These are phyloP conservation scores for Pseudocercospora macadamiae DNA, from an alignment of 2,329 filamentous ascomycete species.

Conservation along the genomic window DNA sequence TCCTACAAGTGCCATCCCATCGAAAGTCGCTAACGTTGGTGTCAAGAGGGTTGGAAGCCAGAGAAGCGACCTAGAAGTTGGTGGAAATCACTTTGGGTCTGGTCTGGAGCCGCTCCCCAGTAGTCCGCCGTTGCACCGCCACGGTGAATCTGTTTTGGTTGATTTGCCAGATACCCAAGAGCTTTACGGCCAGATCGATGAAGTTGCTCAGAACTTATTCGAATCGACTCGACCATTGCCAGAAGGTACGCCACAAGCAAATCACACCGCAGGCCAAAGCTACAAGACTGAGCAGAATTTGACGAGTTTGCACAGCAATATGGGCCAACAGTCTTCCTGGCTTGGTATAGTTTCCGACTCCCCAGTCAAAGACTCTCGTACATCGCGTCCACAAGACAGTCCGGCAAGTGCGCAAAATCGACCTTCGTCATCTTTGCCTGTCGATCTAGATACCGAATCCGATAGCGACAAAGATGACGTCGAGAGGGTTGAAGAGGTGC, in stretches of 20 bases:
- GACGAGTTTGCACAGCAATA: neutral
- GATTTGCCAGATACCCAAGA: constrained; percentile 13
- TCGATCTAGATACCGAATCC: neutral
- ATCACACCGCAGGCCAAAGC: neutral
- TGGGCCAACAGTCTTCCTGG: neutral
- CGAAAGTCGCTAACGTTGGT: constrained; percentile 10
- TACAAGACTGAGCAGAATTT: neutral
- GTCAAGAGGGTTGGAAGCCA: constrained; percentile 8
- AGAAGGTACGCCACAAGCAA: constrained; percentile 25
- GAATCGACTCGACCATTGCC: constrained; percentile 24
- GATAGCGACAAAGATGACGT: constrained; percentile 7
- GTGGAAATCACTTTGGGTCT: neutral
- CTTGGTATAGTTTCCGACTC: neutral
- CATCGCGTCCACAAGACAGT: neutral
- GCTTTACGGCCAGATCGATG: constrained; percentile 22
- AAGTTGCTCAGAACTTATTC: constrained; percentile 24
- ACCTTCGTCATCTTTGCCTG: too few species aligned
- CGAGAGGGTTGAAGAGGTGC: neutral
- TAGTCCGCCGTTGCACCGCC: too few species aligned
- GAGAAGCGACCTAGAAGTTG: neutral
- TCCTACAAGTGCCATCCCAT: neutral
- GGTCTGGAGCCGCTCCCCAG: neutral
- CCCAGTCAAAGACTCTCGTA: too few species aligned
- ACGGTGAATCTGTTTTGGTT: constrained; percentile 7
- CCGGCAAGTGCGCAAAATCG: too few species aligned